Percentiles rank a stretch among this genome's conserved stretches.
phyloP scores from a whole-genome alignment of 2,329 filamentous ascomycete genomes.

The Xylaria sp. region DNA sequence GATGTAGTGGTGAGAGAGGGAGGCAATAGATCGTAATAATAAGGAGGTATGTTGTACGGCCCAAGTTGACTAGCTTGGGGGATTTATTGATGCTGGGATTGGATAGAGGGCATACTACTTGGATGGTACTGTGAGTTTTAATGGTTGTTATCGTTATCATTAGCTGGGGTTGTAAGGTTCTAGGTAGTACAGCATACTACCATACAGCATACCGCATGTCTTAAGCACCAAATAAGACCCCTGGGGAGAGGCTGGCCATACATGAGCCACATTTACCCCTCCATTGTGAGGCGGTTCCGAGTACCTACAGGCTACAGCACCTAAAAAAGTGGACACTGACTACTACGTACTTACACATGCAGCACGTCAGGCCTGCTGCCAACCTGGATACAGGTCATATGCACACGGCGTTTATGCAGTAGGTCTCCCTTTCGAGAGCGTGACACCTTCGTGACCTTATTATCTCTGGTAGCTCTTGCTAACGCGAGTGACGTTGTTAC shows the following conservation, averaged over 20 bases:
- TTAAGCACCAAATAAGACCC: background rate
- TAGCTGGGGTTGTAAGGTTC: background rate
- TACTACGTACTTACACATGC: no score
- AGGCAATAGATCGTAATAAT: background rate
- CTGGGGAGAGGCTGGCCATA: background rate
- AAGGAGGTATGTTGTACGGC: background rate
- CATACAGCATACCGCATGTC: background rate
- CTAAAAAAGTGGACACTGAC: no score
- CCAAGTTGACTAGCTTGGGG: background rate
- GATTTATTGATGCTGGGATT: background rate
- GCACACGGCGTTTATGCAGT: no score
- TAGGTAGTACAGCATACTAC: conserved; percentile 1
- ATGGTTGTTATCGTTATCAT: conserved; percentile 35
- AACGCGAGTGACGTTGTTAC: no score
- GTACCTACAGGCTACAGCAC: no score
- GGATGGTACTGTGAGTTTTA: conserved; percentile 7
- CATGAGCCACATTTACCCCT: conserved; percentile 26
- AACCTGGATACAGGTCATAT: no score
- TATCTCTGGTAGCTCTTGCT: no score
- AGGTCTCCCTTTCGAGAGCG: no score
- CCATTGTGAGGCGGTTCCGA: conserved; percentile 12
- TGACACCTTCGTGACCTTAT: no score
- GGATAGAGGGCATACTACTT: background rate
- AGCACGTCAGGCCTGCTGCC: no score
- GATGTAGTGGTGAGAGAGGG: background rate